phyloP scores from a whole-genome alignment of 345 rosid genomes.

The Salix suchowensis region DNA sequence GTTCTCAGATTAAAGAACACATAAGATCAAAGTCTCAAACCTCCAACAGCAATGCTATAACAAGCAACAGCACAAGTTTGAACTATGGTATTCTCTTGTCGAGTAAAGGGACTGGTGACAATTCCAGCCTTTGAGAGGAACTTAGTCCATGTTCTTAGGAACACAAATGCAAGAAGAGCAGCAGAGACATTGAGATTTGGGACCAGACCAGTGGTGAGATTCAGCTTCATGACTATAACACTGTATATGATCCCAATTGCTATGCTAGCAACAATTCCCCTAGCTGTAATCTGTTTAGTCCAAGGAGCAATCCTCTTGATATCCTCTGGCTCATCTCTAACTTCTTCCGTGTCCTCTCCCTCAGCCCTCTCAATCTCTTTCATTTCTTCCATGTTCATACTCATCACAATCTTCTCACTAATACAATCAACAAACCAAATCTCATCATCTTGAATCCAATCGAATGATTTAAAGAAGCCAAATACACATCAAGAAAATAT shows the following conservation, averaged over 20 bases:
- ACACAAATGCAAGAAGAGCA: conserved; percentile 75
- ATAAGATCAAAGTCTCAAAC: conserved; percentile 23
- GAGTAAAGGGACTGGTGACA: conserved; percentile 63
- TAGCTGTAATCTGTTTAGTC: conserved; percentile 70
- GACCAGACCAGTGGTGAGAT: conserved; percentile 86
- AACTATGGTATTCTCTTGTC: conserved; percentile 85
- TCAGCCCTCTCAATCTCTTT: conserved; percentile 27
- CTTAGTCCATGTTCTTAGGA: conserved; percentile 77
- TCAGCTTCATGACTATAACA: conserved; percentile 78
- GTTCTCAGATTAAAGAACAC: neutral
- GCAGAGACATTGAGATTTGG: conserved; percentile 97
- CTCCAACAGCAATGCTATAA: conserved; percentile 86
- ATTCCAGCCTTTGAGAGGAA: conserved; percentile 68
- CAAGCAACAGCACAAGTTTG: conserved; percentile 61
- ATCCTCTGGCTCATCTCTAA: conserved; percentile 33
- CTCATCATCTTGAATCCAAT: neutral
- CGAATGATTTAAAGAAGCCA: neutral
- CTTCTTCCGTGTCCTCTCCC: conserved; percentile 37
- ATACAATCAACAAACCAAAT: neutral
- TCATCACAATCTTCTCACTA: neutral
- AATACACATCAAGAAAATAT: neutral
- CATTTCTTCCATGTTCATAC: conserved; percentile 5
- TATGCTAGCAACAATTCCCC: conserved; percentile 67
- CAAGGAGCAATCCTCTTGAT: conserved; percentile 59
- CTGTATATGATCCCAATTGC: conserved; percentile 75